Base-by-base conservation (phyloP, 495 filamentous ascomycete species). In the Xylaria scruposa region DNA sequence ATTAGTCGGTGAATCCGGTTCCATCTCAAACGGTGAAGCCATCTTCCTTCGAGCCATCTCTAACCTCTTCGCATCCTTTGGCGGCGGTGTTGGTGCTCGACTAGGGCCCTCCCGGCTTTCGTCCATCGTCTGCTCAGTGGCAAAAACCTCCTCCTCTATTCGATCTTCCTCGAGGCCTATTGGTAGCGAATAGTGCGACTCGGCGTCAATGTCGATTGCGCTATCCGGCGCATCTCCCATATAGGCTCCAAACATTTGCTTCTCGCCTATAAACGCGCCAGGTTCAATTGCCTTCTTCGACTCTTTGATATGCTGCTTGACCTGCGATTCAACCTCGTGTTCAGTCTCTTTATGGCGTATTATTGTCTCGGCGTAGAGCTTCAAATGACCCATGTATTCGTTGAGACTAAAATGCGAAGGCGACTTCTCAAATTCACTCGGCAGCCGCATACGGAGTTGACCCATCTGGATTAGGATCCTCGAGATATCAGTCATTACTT, bases 161-260 rank as follows among this genome's bases (percentile, higher is more conserved):
- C 49, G 51, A 4, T 42, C 62, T 19, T 38, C 65, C 15, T 67
- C 36, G n/a, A 29, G 44, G n/a, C 71, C 56, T 24, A 54, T 53
- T 19, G 67, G 58, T 42, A 66, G 49, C 62, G 63, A 67, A 51
- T 68, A 72, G 19, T 44, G 70, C 26, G 79, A 73, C 47, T 81
- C 81, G 62, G 71, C 72, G 49, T 70, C 77, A 31, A 84, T 66
- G 46, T 83, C 83, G 44, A 85, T 83, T 26, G 82, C 83, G 72
- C 79, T 83, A 60, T 85, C 83, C 5, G 83, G 82, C 15, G 77
- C 76, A 31, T 82, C 78, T n/a, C 77, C 80, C 26, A 79, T 59
- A 15, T 78, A 79, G 36, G 77, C 77, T 40, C 74, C 74, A 54
- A 76, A 79, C 29, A 74, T 40, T 47, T 77, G 68, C 6, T 46